These are phyloP conservation scores for Cordia subcordata DNA, from an alignment of 257 asterid species.

Conservation along the genomic window DNA sequence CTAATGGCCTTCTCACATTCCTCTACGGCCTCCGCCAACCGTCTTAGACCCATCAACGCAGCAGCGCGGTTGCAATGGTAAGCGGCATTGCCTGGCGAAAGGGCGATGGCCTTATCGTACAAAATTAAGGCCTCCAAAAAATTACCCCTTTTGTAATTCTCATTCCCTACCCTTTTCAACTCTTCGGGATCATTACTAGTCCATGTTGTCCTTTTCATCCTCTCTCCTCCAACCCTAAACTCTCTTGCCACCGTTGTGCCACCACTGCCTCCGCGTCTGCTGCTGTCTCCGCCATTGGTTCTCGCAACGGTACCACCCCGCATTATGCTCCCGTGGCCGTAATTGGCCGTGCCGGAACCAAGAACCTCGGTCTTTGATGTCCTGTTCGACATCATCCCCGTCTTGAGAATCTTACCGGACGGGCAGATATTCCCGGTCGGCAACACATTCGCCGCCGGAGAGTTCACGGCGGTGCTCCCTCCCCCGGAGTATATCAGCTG, in stretches of 20 bases:
- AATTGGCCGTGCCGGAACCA: constrained; percentile 49
- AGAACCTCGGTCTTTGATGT: constrained; percentile 8
- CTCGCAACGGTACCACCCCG: constrained; percentile 36
- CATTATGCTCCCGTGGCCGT: constrained; percentile 72
- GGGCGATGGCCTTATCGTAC: constrained; percentile 57
- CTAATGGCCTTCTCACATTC: constrained; percentile 73
- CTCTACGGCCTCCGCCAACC: constrained; percentile 44
- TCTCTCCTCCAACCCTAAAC: constrained; percentile 12
- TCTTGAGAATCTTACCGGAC: constrained; percentile 48
- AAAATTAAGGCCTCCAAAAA: constrained; percentile 50
- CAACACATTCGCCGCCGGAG: constrained; percentile 38
- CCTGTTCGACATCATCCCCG: constrained; percentile 41
- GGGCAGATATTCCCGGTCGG: constrained; percentile 74
- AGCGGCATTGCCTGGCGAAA: constrained; percentile 44
- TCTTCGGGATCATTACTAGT: constrained; percentile 51
- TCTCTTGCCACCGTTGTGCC: background rate
- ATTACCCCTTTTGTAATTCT: constrained; percentile 52
- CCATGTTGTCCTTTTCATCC: constrained; percentile 26
- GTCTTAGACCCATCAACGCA: constrained; percentile 47
- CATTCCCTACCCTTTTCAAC: constrained; percentile 58
- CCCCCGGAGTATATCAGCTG: constrained; percentile 26
- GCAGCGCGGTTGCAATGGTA: constrained; percentile 62
- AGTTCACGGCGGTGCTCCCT: constrained; percentile 30
- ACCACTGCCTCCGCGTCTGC: background rate
- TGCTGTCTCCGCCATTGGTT: constrained; percentile 11